Conservation (phyloP, 768 basidiomycete genomes). For the Fistulinella prunicolor region DNA sequence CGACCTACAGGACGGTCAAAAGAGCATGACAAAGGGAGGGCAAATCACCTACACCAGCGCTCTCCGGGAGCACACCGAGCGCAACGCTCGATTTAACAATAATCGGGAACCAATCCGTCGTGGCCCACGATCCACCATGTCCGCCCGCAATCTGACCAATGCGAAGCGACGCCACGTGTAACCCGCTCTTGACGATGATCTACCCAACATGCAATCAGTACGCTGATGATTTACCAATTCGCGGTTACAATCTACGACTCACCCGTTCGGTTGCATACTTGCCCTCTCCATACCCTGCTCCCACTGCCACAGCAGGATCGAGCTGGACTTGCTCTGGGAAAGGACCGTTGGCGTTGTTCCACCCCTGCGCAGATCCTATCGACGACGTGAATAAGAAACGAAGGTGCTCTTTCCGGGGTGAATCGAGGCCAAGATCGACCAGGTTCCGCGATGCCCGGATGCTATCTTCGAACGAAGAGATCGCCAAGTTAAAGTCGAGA, state of each 20-base stretch:
- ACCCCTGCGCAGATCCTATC: constrained; percentile 32
- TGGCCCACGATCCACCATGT: constrained; percentile 35
- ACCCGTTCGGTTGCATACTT: constrained; percentile 45
- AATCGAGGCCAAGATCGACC: constrained; percentile 30
- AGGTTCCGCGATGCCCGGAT: no score
- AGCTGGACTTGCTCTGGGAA: constrained; percentile 35
- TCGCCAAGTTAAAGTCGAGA: no score
- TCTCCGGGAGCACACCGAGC: constrained; percentile 27
- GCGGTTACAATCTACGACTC: constrained; percentile 1
- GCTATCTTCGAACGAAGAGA: no score
- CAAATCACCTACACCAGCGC: constrained; percentile 31
- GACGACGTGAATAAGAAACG: constrained; percentile 43
- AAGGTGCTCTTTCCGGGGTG: constrained; percentile 21
- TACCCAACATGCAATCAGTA: constrained; percentile 10
- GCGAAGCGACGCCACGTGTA: constrained; percentile 38
- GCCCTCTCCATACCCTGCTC: constrained; percentile 44
- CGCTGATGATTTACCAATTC: no score
- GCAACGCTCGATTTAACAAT: constrained; percentile 35
- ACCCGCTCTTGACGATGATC: constrained; percentile 38
- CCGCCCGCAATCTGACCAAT: constrained; percentile 48
- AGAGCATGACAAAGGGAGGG: not conserved
- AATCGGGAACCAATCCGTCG: constrained; percentile 50
- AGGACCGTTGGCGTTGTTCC: no score
- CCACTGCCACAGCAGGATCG: constrained; percentile 33
- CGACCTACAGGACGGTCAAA: constrained; percentile 20